Evolutionary conservation across 2,329 filamentous ascomycete species (phyloP).

Genomic region (Penicillium sp.): DNA sequence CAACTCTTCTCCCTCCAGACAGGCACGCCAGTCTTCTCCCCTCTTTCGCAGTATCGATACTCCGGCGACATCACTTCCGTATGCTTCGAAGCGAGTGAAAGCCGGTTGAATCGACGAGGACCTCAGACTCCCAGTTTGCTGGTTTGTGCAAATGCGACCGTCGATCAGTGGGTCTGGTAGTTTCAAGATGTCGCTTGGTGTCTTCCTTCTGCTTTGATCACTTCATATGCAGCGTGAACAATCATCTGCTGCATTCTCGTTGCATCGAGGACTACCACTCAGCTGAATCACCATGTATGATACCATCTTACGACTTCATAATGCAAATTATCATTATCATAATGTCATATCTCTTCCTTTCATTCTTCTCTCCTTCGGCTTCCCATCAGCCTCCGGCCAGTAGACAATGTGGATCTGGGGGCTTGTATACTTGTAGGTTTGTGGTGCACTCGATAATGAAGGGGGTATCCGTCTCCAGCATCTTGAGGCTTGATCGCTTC

Average conservation of each 20-base stretch:
- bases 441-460: no score
- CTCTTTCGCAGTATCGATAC: constrained; percentile 26
- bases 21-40: constrained; percentile 31
- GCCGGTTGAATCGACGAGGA: constrained; percentile 15
- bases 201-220: neutral
- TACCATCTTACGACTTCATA: neutral
- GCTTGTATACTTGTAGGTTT: no score
- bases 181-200: no score
- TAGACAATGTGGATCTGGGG: no score
- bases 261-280: no score
- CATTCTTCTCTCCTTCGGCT: no score
- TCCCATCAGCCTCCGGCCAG: no score
- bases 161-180: constrained; percentile 41
- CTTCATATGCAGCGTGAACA: neutral
- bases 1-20: constrained; percentile 39
- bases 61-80: constrained; percentile 26
- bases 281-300: neutral
- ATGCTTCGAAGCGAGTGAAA: constrained; percentile 32
- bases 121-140: constrained; percentile 34
- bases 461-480: no score
- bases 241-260: neutral
- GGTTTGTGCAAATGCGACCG: constrained; percentile 28
- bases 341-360: no score
- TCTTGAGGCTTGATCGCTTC: no score
- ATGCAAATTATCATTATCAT: neutral